Percentiles rank a stretch among this genome's conserved stretches.
Conservation (phyloP, 345 rosid species). For the Ailanthus altissimus region DNA sequence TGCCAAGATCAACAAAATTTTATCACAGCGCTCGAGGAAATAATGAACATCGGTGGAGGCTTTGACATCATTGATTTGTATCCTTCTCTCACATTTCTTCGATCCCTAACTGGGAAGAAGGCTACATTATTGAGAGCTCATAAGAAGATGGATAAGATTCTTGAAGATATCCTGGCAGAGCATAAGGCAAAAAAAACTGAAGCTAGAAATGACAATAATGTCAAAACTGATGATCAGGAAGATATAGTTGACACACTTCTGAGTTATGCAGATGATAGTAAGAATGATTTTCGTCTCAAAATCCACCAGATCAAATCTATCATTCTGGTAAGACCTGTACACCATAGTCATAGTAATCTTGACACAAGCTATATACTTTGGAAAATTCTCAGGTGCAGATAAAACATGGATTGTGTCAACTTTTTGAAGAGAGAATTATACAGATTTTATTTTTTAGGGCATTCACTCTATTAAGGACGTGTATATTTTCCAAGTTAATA, state of each 20-base stretch:
- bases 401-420: too few species aligned
- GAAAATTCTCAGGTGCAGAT: too few species aligned
- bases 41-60: slow-evolving; percentile 7
- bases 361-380: too few species aligned
- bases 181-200: slow-evolving; percentile 10
- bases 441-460: too few species aligned
- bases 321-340: slow-evolving; percentile 14
- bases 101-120: slow-evolving; percentile 13
- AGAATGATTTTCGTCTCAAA: slow-evolving; percentile 13
- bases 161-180: slow-evolving; percentile 9
- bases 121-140: not conserved
- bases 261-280: slow-evolving; percentile 16
- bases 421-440: too few species aligned
- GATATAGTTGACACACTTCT: slow-evolving; percentile 28
- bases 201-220: not conserved
- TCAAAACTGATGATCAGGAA: not conserved
- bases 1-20: slow-evolving; percentile 13
- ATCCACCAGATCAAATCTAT: slow-evolving; percentile 18
- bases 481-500: too few species aligned
- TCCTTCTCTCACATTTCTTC: slow-evolving; percentile 19
- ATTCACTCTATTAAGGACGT: too few species aligned
- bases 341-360: too few species aligned
- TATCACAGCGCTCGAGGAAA: not conserved
- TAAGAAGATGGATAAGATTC: slow-evolving; percentile 18
- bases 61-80: slow-evolving; percentile 13